Evolutionary conservation across 805 yeast species (phyloP), one percentile per base, ranked within the genome.

Genomic region (Candida maesae): DNA sequence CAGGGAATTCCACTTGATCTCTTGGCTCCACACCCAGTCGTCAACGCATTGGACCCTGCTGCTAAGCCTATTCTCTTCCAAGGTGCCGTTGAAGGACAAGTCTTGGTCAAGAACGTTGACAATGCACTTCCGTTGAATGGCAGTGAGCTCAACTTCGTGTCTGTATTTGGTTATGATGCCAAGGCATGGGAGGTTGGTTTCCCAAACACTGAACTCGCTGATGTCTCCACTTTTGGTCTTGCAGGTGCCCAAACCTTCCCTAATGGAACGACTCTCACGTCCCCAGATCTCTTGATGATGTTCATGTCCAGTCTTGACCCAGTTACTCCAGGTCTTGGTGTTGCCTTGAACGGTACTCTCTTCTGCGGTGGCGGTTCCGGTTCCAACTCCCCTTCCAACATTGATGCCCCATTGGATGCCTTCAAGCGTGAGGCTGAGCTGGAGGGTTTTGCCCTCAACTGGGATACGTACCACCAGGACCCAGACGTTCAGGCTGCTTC

Each of bases 131-230:
- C 43, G 31, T 17, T 40, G 29, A 26, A 25, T 19, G n/a, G n/a
- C n/a, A n/a, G n/a, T n/a, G 18, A 30, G n/a, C 43, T 36, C n/a
- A 31, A 40, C 19, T 12, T 40, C 10, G 23, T 40, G 18, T 40
- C 43, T 16, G 39, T 40, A n/a, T 40, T 40, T 16, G 43, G 43
- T 19, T 40, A 40, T 16, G 43, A 40, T 20, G 43, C 43, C n/a
- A n/a, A 13, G 14, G 31, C 32, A 15, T 21, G 34, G 6, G 16
- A 16, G 13, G n/a, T n/a, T n/a, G n/a, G n/a, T n/a, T n/a, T n/a
- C n/a, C 18, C 15, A 7, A 28, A 28, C 19, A 28, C 18, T 28
- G 6, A 16, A 29, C 35, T 13, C 33, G 18, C n/a, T n/a, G n/a
- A 38, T 35, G 14, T 21, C 24, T 21, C 24, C 10, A 10, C 24